phyloP scores from a whole-genome alignment of 169 alveolate genomes.

The Babesia bigemina region DNA sequence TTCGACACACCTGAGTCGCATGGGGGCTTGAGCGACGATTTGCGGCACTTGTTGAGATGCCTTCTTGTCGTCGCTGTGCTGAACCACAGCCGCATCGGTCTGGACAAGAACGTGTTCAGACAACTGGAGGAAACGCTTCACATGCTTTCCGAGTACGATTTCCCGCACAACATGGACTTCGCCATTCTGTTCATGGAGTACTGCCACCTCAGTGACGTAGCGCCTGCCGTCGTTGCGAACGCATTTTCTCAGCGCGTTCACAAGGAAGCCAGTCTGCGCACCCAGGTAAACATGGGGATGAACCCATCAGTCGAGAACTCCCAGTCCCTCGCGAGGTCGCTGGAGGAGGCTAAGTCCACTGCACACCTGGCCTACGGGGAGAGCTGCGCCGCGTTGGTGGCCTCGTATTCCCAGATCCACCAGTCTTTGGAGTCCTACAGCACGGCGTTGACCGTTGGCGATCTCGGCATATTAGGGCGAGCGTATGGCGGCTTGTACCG shows the following conservation, averaged over 20 bases:
- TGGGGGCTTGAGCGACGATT: slow-evolving; percentile 60
- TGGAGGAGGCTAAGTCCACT: slow-evolving; percentile 46
- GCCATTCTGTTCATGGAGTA: slow-evolving; percentile 36
- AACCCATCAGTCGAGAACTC: background rate
- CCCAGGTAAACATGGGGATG: slow-evolving; percentile 27
- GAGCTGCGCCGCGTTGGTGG: slow-evolving; percentile 15
- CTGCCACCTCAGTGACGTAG: slow-evolving; percentile 65
- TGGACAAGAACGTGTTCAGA: slow-evolving; percentile 26
- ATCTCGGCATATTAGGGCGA: slow-evolving; percentile 22
- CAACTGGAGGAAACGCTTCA: slow-evolving; percentile 61
- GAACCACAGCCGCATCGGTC: slow-evolving; percentile 30
- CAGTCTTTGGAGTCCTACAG: slow-evolving; percentile 38
- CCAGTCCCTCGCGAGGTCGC: slow-evolving; percentile 35
- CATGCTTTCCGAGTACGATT: slow-evolving; percentile 50
- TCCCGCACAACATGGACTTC: slow-evolving; percentile 60
- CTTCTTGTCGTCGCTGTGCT: slow-evolving; percentile 49
- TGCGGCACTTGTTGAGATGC: slow-evolving; percentile 34
- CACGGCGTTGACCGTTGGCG: slow-evolving; percentile 9
- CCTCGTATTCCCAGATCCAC: slow-evolving; percentile 26
- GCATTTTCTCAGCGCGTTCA: slow-evolving; percentile 53
- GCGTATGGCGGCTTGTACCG: slow-evolving; percentile 42
- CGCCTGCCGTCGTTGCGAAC: slow-evolving; percentile 11
- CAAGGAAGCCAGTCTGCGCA: slow-evolving; percentile 9
- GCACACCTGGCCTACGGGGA: slow-evolving; percentile 52
- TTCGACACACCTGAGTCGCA: slow-evolving; percentile 59